Evolutionary conservation across 352 stramenopile genomes (phyloP).

Genomic region (Phytophthora pistaciae): DNA sequence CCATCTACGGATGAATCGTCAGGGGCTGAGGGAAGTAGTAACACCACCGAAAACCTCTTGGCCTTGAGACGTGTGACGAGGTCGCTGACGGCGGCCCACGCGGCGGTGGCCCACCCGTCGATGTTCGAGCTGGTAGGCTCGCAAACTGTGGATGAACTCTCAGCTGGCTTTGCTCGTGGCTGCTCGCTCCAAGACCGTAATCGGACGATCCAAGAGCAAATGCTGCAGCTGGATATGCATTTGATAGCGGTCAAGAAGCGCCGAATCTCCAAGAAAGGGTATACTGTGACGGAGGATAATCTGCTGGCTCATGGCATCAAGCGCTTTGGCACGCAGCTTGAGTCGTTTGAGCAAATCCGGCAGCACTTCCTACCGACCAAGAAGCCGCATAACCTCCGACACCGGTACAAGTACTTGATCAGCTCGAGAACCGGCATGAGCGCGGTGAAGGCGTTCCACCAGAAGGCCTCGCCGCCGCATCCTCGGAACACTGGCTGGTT

Average conservation of each 20-base stretch:
- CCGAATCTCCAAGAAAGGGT: constrained; percentile 57
- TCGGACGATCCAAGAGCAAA: constrained; percentile 57
- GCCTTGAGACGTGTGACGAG: constrained; percentile 73
- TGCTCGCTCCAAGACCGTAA: constrained; percentile 67
- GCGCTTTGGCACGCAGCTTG: constrained; percentile 55
- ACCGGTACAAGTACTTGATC: constrained; percentile 78
- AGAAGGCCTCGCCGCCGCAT: constrained; percentile 42
- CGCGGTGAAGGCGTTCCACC: constrained; percentile 70
- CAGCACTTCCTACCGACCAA: constrained; percentile 75
- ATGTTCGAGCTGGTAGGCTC: constrained; percentile 89
- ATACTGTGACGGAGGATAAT: constrained; percentile 68
- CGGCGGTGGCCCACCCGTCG: constrained; percentile 80
- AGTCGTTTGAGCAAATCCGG: constrained; percentile 73
- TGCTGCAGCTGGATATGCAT: constrained; percentile 81
- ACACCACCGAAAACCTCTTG: constrained; percentile 36
- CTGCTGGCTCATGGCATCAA: constrained; percentile 77
- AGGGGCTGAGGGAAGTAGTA: constrained; percentile 6
- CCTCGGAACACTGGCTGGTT: constrained; percentile 58
- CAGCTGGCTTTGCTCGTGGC: constrained; percentile 44
- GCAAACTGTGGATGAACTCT: constrained; percentile 67
- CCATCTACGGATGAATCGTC: constrained; percentile 7
- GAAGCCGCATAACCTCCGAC: constrained; percentile 49
- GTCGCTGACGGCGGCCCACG: constrained; percentile 80
- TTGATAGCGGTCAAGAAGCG: constrained; percentile 56
- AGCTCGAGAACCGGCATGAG: constrained; percentile 67